Percentiles rank a stretch among this genome's conserved stretches.
These are phyloP conservation scores for Camellia lanceoleosa DNA, from an alignment of 148 eudicot genomes.

Conservation along the genomic window DNA sequence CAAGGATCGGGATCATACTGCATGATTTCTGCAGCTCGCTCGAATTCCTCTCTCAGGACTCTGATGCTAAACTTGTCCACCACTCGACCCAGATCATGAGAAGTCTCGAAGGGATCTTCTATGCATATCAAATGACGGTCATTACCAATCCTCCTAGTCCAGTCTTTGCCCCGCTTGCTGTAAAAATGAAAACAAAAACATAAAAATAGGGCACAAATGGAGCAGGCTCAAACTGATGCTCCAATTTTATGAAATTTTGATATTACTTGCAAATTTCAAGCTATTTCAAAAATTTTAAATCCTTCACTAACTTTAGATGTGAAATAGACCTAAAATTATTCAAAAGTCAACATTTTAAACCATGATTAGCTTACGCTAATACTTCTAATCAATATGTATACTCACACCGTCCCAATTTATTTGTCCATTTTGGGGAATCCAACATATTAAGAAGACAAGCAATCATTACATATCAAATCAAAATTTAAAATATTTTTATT, in stretches of 20 bases:
- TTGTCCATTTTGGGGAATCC: too few species aligned
- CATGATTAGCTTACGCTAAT: too few species aligned
- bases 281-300: not conserved
- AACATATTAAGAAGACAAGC: too few species aligned
- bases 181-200: not conserved
- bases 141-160: constrained; percentile 93
- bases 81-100: constrained; percentile 92
- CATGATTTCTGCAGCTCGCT: constrained; percentile 89
- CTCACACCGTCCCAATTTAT: too few species aligned
- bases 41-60: constrained; percentile 89
- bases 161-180: constrained; percentile 86
- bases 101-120: constrained; percentile 85
- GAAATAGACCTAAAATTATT: too few species aligned
- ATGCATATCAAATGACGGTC: constrained; percentile 98
- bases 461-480: too few species aligned
- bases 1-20: constrained; percentile 79
- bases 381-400: too few species aligned
- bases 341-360: too few species aligned
- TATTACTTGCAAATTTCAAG: not conserved
- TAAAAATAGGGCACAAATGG: not conserved
- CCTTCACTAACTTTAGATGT: not conserved
- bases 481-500: too few species aligned
- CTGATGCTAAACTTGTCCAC: constrained; percentile 83
- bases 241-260: too few species aligned
- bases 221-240: not conserved